Evolutionary conservation across 495 filamentous ascomycete species (phyloP), one percentile per base, ranked within the genome.

Genomic region (Talaromyces adpressus): DNA sequence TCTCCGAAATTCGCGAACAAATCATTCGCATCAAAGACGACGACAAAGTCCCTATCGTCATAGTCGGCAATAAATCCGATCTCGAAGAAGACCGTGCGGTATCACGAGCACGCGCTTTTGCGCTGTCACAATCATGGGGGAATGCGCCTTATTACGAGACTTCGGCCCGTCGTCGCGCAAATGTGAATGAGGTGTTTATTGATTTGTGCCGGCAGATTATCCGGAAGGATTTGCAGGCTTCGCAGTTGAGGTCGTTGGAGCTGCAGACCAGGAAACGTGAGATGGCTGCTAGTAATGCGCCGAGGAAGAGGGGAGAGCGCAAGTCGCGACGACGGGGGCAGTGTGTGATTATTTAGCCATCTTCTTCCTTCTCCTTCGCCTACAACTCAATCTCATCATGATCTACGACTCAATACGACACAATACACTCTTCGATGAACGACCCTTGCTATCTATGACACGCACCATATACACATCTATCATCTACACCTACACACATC

Each of bases 1-100:
- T 98, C 22, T 82, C 85, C 65, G 90, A 92, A 69, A 84, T 98
- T 57, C 89, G 92, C 57, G 94, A 98, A 69, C 92, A 97, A 76
- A 98, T 98, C 69, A 89, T 95, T 63, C 91, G 92, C 62, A 97
- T 98, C 74, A 98, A 98, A 78, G 92, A 96, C 72, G 91, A 96
- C 73, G 88, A 91, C 63, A 87, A 86, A 57, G 87, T 97, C 8
- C 94, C 94, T 29, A 87, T 98, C 62, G 94, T 98, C 27, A 93
- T 98, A 53, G 93, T 97, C 34, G 94, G 94, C 66, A 98, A 98
- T 80, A 98, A 98, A 75, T 91, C 89, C 30, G 94, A 98, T 70
- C 85, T 98, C 12, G 92, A 96, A 75, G 92, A 96, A 69, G 90
- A 96, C 69, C 88, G 94, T 36, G 84, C 84, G 18, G 92, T 98